Base-by-base conservation (phyloP, 2,329 filamentous ascomycete genomes). In the Cladophialophora carrionii region DNA sequence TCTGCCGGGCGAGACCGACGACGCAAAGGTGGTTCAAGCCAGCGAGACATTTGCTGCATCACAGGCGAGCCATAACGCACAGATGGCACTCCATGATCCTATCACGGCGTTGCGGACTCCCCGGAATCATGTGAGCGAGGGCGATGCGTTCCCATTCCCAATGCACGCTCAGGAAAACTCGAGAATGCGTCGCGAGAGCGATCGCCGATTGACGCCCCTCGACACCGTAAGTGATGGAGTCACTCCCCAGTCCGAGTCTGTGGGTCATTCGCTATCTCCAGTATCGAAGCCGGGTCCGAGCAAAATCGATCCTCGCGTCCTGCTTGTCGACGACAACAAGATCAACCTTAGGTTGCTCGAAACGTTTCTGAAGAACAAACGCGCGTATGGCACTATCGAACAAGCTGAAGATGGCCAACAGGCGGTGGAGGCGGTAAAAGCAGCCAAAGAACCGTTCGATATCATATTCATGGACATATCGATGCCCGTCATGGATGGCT, bases 381-480 rank as follows among this genome's bases (percentile, higher is more conserved):
- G 71, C 14, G 73, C 76, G 22, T 77, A 77, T 26, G 73, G 73
- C 49, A 72, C 64, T 12, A 76, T 76, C 20, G 72, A 76, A 12
- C 77, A 74, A 4, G 79, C 78, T 3, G 73, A 73, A 3, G 75
- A 81, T 57, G 79, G 79, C 8, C 70, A 75, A 2, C 71, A 74
- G 29, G 79, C 79, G 2, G 67, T 80, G 8, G 71, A 79, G 29
- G 76, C 75, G 6, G 76, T 75, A 48, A 73, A 74, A 55, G 57
- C 62, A 1, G 66, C 73, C 6, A 24, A 61, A n/a, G 69, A 72
- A 26, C 69, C 64, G n/a, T 78, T 74, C 34, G 74, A 80, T 60
- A 71, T 76, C 51, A 77, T 82, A 29, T 72, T 82, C 57, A 82
- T 82, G 80, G 80, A 82, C 61, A 78, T 82, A 57, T 77, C 73